Evolutionary conservation across 139 green algal genomes (phyloP), one percentile per base, ranked within the genome.

Genomic region (Chlorella vulgaris): DNA sequence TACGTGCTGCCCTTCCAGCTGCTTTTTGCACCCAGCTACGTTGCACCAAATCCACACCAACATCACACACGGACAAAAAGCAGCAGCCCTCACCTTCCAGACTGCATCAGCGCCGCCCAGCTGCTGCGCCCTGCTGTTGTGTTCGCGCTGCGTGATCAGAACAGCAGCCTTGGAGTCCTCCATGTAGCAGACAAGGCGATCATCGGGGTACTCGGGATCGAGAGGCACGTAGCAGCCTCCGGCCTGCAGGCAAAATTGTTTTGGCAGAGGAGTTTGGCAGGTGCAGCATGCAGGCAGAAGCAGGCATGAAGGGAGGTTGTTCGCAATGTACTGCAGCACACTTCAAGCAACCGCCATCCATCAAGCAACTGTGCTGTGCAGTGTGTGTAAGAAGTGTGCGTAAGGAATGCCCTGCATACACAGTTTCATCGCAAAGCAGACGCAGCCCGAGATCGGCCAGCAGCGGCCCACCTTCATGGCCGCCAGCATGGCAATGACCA

Each of bases 211-310:
- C 5, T 42, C 35, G 26, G 90, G 86, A 80, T 92, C 88, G 76
- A 94, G 80, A 0, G 91, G 91, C 29, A 92, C 76, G 74, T 93
- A 92, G 29, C 53, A 71, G 31, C 74, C 86, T 39, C 90, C 90
- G 4, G 89, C 22, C 63, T 70, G 63, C 63, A 13, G 61, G 18
- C n/a, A n/a, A n/a, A n/a, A n/a, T n/a, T n/a, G n/a, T n/a, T n/a
- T n/a, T n/a, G n/a, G n/a, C n/a, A n/a, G n/a, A n/a, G n/a, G n/a
- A n/a, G n/a, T n/a, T n/a, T n/a, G n/a, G n/a, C n/a, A n/a, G n/a
- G n/a, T n/a, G n/a, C n/a, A n/a, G n/a, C n/a, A n/a, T n/a, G n/a
- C n/a, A n/a, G n/a, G n/a, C n/a, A n/a, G n/a, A n/a, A n/a, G n/a
- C n/a, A 19, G 18, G 61, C n/a, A 15, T 55, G 47, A 10, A 24